Percentiles rank a stretch among this genome's conserved stretches.
Evolutionary conservation across 371 early-diverging fungal species (phyloP).

Genomic region (Rhizopus sp.): DNA sequence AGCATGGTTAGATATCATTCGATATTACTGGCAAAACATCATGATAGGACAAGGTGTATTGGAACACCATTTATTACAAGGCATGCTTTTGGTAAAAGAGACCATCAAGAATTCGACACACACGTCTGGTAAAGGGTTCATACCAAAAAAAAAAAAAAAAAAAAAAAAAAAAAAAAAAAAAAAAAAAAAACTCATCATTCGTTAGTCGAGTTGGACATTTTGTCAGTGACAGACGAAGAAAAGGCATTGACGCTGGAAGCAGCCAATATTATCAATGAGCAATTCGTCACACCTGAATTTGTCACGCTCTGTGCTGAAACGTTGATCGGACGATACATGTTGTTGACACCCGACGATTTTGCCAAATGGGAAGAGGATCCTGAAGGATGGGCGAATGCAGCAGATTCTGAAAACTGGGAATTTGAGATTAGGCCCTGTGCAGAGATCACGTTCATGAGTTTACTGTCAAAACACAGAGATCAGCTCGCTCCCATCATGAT

Average conservation of each 20-base stretch:
- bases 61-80: conserved; percentile 69
- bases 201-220: conserved; percentile 26
- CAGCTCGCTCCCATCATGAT: conserved; percentile 69
- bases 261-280: conserved; percentile 55
- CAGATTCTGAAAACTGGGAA: conserved; percentile 88
- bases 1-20: conserved; percentile 65
- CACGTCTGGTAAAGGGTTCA: conserved; percentile 23
- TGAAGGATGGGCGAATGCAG: conserved; percentile 80
- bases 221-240: conserved; percentile 49
- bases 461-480: conserved; percentile 68
- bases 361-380: conserved; percentile 85
- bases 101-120: conserved; percentile 68
- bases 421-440: conserved; percentile 83
- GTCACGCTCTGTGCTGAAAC: conserved; percentile 65
- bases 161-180: too few species aligned
- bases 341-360: conserved; percentile 70
- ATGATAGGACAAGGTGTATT: conserved; percentile 28
- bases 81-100: conserved; percentile 65
- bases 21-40: conserved; percentile 74
- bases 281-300: conserved; percentile 74
- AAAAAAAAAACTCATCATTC: too few species aligned
- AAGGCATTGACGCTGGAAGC: conserved; percentile 57
- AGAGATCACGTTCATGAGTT: conserved; percentile 79
- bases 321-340: conserved; percentile 76
- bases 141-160: conserved; percentile 4